Conservation (phyloP, 1,139 yeast species). For the Taphrina confusa region DNA sequence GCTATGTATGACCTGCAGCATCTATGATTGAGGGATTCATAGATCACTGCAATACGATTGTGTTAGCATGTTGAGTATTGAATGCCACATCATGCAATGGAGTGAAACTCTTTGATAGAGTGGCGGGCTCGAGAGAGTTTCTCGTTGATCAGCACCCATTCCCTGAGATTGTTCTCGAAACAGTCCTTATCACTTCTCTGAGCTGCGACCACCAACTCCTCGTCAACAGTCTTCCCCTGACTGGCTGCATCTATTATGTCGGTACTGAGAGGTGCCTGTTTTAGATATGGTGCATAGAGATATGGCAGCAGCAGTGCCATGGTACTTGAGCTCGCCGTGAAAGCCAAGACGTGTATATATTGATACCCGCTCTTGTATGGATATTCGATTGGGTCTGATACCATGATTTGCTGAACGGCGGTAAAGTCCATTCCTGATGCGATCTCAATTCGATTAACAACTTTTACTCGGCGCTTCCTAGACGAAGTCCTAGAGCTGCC, state of each 20-base stretch:
- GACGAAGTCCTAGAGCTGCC: neutral
- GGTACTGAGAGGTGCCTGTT: constrained; percentile 2
- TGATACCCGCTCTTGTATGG: constrained; percentile 19
- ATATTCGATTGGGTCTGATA: constrained; percentile 25
- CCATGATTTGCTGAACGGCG: constrained; percentile 26
- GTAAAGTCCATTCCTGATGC: constrained; percentile 30
- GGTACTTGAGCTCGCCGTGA: constrained; percentile 22
- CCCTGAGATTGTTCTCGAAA: constrained; percentile 29
- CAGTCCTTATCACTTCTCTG: constrained; percentile 25
- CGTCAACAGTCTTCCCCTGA: constrained; percentile 10
- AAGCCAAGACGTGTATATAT: constrained; percentile 30
- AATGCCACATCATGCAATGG: constrained; percentile 12
- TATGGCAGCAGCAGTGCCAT: constrained; percentile 32
- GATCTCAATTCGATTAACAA: constrained; percentile 28
- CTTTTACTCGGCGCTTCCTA: constrained; percentile 23
- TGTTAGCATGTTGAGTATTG: neutral
- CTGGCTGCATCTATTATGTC: constrained; percentile 14
- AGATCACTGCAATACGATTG: too few relatives aligned
- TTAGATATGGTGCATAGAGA: constrained; percentile 30
- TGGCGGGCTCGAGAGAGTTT: constrained; percentile 22
- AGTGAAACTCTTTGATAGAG: constrained; percentile 27
- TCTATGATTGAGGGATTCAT: too few relatives aligned
- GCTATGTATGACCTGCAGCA: too few relatives aligned
- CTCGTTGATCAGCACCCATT: constrained; percentile 32
- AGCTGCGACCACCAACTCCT: constrained; percentile 27